Conservation (phyloP, 352 stramenopile species). For the Phytophthora tentaculata region DNA sequence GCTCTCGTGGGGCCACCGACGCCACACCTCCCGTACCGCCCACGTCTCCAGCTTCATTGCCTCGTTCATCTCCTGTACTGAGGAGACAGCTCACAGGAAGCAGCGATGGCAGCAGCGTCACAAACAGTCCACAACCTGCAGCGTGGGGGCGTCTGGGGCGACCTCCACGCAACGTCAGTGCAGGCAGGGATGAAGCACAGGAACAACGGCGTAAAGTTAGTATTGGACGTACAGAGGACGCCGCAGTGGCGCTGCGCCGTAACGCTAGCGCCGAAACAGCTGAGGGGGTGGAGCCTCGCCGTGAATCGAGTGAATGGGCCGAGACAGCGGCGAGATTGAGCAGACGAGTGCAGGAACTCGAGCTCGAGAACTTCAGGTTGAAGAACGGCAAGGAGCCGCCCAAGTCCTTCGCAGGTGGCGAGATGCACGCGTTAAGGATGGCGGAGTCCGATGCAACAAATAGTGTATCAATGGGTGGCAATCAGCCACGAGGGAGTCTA, state of each 20-base stretch:
- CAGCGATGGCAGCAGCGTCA: slow-evolving; percentile 28
- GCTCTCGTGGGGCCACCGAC: slow-evolving; percentile 14
- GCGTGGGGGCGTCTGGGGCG: slow-evolving; percentile 11
- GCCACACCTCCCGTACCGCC: slow-evolving; percentile 24
- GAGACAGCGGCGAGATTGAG: slow-evolving; percentile 60
- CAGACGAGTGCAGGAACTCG: slow-evolving; percentile 68
- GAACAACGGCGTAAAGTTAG: slow-evolving; percentile 21
- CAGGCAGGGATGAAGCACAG: slow-evolving; percentile 17
- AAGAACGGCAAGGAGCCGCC: slow-evolving; percentile 43
- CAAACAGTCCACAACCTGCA: slow-evolving; percentile 8
- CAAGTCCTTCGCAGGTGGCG: slow-evolving; percentile 48
- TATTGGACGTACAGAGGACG: slow-evolving; percentile 7
- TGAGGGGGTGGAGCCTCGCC: slow-evolving; percentile 9
- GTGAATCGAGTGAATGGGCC: slow-evolving; percentile 52
- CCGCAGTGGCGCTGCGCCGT: neutral
- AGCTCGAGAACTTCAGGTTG: slow-evolving; percentile 66
- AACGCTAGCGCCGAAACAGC: slow-evolving; percentile 12
- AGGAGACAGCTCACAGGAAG: slow-evolving; percentile 16
- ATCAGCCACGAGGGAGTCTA: slow-evolving; percentile 27
- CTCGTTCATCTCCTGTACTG: slow-evolving; percentile 14
- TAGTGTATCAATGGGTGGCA: neutral
- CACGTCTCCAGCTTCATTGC: slow-evolving; percentile 21
- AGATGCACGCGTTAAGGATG: slow-evolving; percentile 29
- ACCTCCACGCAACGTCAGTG: slow-evolving; percentile 21
- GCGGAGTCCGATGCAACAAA: slow-evolving; percentile 18